These are phyloP conservation scores for Chionographis japonica DNA, from an alignment of 106 monocot genomes.

Conservation along the genomic window DNA sequence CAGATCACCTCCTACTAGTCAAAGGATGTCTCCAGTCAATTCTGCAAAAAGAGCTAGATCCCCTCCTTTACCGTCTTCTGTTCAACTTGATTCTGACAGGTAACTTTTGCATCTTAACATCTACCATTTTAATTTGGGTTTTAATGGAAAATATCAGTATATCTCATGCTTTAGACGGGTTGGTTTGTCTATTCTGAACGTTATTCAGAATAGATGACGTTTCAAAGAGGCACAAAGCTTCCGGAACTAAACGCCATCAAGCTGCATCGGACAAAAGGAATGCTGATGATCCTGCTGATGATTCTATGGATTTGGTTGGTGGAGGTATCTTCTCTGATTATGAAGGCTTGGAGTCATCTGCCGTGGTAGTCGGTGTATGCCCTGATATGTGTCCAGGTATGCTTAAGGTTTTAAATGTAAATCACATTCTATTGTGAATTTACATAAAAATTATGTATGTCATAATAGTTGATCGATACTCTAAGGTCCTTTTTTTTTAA, in stretches of 20 bases:
- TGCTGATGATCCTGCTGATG: constrained; percentile 2
- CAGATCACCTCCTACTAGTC: constrained; percentile 15
- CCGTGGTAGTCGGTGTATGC: constrained; percentile 65
- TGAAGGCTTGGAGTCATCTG: constrained; percentile 31
- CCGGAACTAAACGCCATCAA: constrained; percentile 23
- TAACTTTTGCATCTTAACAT: constrained; percentile 9
- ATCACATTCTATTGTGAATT: background rate
- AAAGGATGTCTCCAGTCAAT: constrained; percentile 17
- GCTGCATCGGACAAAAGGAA: constrained; percentile 4
- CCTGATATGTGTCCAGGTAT: constrained; percentile 98
- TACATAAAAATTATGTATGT: background rate
- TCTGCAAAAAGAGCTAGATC: constrained; percentile 49
- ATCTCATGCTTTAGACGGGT: background rate
- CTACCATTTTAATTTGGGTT: background rate
- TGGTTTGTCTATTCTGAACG: background rate
- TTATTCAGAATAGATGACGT: constrained; percentile 21
- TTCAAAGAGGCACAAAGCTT: constrained; percentile 10
- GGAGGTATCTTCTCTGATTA: constrained; percentile 22
- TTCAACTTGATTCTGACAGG: constrained; percentile 50
- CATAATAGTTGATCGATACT: no score
- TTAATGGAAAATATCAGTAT: background rate
- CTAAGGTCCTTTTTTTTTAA: no score
- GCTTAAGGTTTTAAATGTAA: background rate
- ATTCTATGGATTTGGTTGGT: constrained; percentile 1
- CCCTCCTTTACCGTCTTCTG: constrained; percentile 22